A percentile compares a stretch with the other conserved stretches of the same genome.
Conservation (phyloP, 2,329 filamentous ascomycete genomes). For the Colletotrichum tropicale region DNA sequence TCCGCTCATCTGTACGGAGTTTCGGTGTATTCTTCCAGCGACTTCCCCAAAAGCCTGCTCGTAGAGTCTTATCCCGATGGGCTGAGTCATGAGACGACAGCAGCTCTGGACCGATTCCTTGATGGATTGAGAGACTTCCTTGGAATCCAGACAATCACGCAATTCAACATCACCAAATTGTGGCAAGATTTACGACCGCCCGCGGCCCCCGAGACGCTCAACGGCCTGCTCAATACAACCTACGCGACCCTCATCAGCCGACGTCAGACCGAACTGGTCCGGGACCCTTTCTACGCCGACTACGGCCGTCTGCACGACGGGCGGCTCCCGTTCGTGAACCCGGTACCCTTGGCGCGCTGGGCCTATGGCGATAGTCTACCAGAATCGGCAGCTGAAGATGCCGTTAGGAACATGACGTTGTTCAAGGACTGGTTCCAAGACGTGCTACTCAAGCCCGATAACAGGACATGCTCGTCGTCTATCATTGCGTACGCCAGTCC, state of each 20-base stretch:
- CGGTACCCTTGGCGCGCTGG: neutral
- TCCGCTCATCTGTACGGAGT: neutral
- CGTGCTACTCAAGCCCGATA: constrained; percentile 41
- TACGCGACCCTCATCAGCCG: constrained; percentile 39
- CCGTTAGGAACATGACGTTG: constrained; percentile 53
- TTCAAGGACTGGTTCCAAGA: constrained; percentile 51
- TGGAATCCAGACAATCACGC: constrained; percentile 14
- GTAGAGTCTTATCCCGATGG: constrained; percentile 28
- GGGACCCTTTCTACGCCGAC: constrained; percentile 40
- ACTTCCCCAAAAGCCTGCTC: constrained; percentile 27
- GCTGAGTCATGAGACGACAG: constrained; percentile 11
- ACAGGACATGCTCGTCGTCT: constrained; percentile 12
- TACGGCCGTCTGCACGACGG: constrained; percentile 29
- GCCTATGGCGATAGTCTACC: neutral
- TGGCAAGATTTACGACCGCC: constrained; percentile 22
- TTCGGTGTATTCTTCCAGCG: neutral
- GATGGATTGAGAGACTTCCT: constrained; percentile 29
- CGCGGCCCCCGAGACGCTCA: constrained; percentile 21
- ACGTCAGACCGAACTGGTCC: constrained; percentile 36
- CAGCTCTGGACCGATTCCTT: constrained; percentile 30
- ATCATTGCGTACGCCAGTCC: neutral
- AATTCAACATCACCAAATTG: constrained; percentile 24
- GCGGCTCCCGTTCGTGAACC: neutral
- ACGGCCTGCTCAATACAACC: constrained; percentile 31
- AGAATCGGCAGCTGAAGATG: constrained; percentile 31